phyloP scores from a whole-genome alignment of 768 basidiomycete species.

The Lenzites betulinus region DNA sequence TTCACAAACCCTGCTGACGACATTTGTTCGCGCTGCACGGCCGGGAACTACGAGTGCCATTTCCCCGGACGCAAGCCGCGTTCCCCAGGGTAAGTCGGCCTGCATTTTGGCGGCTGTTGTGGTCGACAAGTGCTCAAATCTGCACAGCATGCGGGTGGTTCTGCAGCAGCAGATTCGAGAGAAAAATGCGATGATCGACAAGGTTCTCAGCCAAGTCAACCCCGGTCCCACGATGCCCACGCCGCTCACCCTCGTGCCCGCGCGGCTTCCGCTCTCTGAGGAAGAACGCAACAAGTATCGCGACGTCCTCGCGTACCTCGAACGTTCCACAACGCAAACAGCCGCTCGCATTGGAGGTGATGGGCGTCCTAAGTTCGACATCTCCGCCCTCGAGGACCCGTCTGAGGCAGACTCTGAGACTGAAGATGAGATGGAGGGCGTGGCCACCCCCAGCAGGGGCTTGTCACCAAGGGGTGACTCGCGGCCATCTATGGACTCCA shows the following conservation, averaged over 20 bases:
- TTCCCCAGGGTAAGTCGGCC: slow-evolving; percentile 32
- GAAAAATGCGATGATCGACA: slow-evolving; percentile 33
- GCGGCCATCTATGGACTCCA: slow-evolving; percentile 13
- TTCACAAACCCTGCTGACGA: slow-evolving; percentile 23
- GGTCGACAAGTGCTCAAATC: background rate
- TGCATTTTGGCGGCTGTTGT: background rate
- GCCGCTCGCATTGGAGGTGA: slow-evolving; percentile 22
- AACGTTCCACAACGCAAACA: slow-evolving; percentile 27
- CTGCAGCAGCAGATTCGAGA: slow-evolving; percentile 36
- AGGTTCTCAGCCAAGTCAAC: slow-evolving; percentile 30
- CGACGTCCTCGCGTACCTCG: slow-evolving; percentile 34
- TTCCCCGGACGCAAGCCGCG: slow-evolving; percentile 37
- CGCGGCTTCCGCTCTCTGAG: slow-evolving; percentile 27
- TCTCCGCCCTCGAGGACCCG: slow-evolving; percentile 34
- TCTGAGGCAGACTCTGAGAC: slow-evolving; percentile 26
- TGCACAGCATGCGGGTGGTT: slow-evolving; percentile 32
- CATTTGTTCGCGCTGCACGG: slow-evolving; percentile 28
- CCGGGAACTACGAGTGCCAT: slow-evolving; percentile 32
- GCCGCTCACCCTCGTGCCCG: slow-evolving; percentile 32
- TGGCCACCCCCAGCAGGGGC: slow-evolving; percentile 19
- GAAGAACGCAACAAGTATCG: slow-evolving; percentile 31
- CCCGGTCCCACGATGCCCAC: slow-evolving; percentile 30
- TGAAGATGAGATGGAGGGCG: slow-evolving; percentile 24
- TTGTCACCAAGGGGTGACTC: slow-evolving; percentile 12
- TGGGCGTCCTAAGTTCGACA: slow-evolving; percentile 30